Percentiles rank a stretch among this genome's conserved stretches.
phyloP scores from a whole-genome alignment of 192 early-diverging fungal species.

The Entomortierella parvispora region DNA sequence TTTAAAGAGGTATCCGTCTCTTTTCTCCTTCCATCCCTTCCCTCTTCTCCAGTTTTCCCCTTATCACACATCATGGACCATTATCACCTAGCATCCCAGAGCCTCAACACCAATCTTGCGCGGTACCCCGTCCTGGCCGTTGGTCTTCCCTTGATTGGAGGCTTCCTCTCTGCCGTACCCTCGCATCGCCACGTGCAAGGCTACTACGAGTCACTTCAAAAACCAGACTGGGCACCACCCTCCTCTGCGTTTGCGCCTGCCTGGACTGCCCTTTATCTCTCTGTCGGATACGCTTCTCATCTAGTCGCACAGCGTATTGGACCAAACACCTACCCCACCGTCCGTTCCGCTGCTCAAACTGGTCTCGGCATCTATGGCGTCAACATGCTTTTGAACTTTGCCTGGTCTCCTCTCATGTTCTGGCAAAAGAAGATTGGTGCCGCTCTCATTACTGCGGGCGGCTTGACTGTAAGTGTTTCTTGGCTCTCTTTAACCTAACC shows the following conservation, averaged over 20 bases:
- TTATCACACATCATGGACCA: conserved; percentile 12
- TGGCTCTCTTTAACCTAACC: not conserved
- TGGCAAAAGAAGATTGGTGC: conserved; percentile 37
- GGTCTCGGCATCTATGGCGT: conserved; percentile 30
- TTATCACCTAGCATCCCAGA: conserved; percentile 19
- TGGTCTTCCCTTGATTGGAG: conserved; percentile 37
- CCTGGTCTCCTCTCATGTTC: conserved; percentile 41
- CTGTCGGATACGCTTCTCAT: conserved; percentile 42
- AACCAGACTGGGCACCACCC: conserved; percentile 28
- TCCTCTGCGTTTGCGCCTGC: conserved; percentile 19
- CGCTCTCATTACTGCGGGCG: conserved; percentile 29
- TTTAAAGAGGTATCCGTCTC: not conserved
- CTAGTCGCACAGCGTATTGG: conserved; percentile 19
- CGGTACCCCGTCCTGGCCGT: conserved; percentile 45
- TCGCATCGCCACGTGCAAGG: conserved; percentile 7
- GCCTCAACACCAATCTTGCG: conserved; percentile 29
- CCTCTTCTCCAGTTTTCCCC: not conserved
- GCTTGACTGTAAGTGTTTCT: conserved; percentile 31
- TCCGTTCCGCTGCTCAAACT: conserved; percentile 17
- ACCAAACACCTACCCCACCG: conserved; percentile 11
- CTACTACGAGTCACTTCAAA: conserved; percentile 16
- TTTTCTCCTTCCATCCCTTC: not conserved
- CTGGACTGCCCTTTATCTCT: conserved; percentile 32
- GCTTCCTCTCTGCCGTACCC: conserved; percentile 30
- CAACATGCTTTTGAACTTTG: conserved; percentile 43